phyloP scores from a whole-genome alignment of 2,329 filamentous ascomycete genomes.

The Sporothrix inflata region DNA sequence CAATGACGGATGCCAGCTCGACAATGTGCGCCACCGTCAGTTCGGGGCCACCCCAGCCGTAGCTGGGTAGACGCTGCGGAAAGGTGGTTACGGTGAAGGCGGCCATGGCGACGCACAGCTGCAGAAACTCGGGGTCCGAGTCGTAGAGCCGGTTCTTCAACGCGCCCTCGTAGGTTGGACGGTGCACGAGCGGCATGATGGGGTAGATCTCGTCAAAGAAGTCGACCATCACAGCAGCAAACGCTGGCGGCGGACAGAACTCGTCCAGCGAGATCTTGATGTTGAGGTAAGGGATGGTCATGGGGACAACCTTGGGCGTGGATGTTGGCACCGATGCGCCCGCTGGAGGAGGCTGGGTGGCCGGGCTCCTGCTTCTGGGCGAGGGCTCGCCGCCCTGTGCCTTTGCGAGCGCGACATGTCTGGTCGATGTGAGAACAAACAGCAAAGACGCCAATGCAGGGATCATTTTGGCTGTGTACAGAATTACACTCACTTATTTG shows the following conservation, averaged over 20 bases:
- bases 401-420: slow-evolving; percentile 15
- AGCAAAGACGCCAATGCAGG: too few species aligned
- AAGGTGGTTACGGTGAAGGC: slow-evolving; percentile 11
- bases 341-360: not conserved
- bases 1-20: slow-evolving; percentile 15
- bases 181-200: slow-evolving; percentile 10
- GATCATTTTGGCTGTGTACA: too few species aligned
- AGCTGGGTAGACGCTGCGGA: not conserved
- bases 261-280: slow-evolving; percentile 10
- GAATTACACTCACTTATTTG: slow-evolving; percentile 24
- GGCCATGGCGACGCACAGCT: slow-evolving; percentile 18
- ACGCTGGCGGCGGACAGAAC: slow-evolving; percentile 2
- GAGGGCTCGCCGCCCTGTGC: not conserved
- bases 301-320: not conserved
- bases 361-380: not conserved
- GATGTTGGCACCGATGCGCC: not conserved
- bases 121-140: slow-evolving; percentile 4
- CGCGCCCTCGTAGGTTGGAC: not conserved
- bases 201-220: slow-evolving; percentile 20
- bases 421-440: not conserved
- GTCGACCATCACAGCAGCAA: slow-evolving; percentile 18
- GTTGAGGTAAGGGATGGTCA: slow-evolving; percentile 10
- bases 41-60: slow-evolving; percentile 11
- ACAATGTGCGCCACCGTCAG: slow-evolving; percentile 12
- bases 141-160: slow-evolving; percentile 6